Evolutionary conservation across 352 stramenopile species (phyloP), one percentile per base, ranked within the genome.

Genomic region (Thraustotheca clavata): DNA sequence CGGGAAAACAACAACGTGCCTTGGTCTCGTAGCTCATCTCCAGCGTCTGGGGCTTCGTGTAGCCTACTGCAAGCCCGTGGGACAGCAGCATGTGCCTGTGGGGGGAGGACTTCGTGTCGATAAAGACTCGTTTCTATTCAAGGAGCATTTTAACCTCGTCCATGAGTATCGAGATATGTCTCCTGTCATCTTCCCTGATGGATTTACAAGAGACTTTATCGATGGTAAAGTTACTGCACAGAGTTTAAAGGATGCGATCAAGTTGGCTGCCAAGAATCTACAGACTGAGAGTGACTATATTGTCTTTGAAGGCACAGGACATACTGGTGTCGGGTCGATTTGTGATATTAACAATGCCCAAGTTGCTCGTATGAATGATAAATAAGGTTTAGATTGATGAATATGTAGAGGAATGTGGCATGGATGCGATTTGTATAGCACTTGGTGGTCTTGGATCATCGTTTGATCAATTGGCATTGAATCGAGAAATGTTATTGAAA

Each of bases 101-200:
- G 77, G 79, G 34, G 77, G 75, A 48, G 79, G 82, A 0, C 71
- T 98, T 59, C 77, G 87, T 46, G 91, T 98, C 32, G 84, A 94
- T 67, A 94, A 94, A 83, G 89, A 98, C 70, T 91, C 96, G 26
- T 94, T 86, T 62, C 71, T 99, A 8, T 94, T 99, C 62, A 96
- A 96, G 61, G 93, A 99, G 68, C 89, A 98, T 73, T 99, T 99
- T 67, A 78, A 88, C 24, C 77, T 99, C 33, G 80, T 97, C 70
- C 93, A 98, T 68, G 76, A 97, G 67, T 99, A 98, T 81, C 76
- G 87, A 69, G 76, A 98, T 71, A 99, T 99, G 96, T 98, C 87
- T 60, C 96, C 96, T 31, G 95, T 99, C 27, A 93, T 99, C 73
- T 98, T 99, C 71, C 96, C 95, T 0, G 71, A 87, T 34, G 95